Percentiles rank a stretch among this genome's conserved stretches.
These are phyloP conservation scores for Trametes elegans DNA, from an alignment of 768 basidiomycete species.

Conservation along the genomic window DNA sequence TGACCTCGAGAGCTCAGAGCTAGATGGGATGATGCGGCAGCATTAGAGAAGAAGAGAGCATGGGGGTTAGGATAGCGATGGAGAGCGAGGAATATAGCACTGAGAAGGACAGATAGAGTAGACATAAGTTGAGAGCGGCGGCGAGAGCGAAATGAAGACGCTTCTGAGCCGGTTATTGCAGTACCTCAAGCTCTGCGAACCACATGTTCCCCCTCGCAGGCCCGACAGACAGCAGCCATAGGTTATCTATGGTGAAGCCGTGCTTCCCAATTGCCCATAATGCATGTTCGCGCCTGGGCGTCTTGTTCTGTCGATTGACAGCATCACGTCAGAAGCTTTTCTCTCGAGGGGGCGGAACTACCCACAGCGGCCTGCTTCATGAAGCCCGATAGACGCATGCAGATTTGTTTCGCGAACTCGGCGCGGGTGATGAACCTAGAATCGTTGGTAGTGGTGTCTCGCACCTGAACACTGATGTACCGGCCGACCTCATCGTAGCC, in stretches of 20 bases:
- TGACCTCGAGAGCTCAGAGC: no score
- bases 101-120: no score
- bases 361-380: slow-evolving; percentile 13
- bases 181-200: slow-evolving; percentile 22
- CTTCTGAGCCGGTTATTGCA: background rate
- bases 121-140: no score
- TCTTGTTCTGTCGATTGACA: background rate
- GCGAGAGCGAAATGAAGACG: no score
- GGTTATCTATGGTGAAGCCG: slow-evolving; percentile 7
- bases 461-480: slow-evolving; percentile 20
- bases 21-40: no score
- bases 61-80: no score
- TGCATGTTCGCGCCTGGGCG: background rate
- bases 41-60: no score
- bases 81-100: no score
- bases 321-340: background rate
- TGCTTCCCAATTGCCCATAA: slow-evolving; percentile 12
- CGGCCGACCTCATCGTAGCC: slow-evolving; percentile 19
- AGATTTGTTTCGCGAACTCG: slow-evolving; percentile 12
- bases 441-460: no score
- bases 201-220: slow-evolving; percentile 14
- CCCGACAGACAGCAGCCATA: slow-evolving; percentile 20
- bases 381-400: slow-evolving; percentile 7
- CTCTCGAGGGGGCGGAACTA: background rate
- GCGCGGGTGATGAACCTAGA: slow-evolving; percentile 14